Percentiles rank a stretch among this genome's conserved stretches.
phyloP scores from a whole-genome alignment of 176 grass and related monocot genomes.

The Oryza nivara region DNA sequence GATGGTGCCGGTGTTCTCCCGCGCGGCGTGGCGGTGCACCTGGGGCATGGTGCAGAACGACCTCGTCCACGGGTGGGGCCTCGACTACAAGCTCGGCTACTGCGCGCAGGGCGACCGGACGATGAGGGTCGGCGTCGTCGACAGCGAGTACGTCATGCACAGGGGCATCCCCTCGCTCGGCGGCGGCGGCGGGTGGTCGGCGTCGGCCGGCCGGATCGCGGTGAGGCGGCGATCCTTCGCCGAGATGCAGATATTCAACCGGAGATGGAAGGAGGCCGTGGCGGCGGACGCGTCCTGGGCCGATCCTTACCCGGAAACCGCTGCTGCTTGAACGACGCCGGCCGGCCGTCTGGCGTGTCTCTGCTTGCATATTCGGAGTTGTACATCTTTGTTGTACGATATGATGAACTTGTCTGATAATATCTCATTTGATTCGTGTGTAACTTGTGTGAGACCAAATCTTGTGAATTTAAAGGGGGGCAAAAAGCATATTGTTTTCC shows the following conservation, averaged over 20 bases:
- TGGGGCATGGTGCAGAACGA: conserved; percentile 98
- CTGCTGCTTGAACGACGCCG: too few relatives aligned
- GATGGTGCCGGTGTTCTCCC: conserved; percentile 94
- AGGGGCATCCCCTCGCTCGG: conserved; percentile 72
- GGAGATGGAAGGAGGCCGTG: conserved; percentile 72
- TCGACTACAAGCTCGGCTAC: conserved; percentile 91
- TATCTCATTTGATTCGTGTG: too few relatives aligned
- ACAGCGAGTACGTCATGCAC: conserved; percentile 83
- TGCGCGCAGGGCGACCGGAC: conserved; percentile 80
- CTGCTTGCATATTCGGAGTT: too few relatives aligned
- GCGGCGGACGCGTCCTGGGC: conserved; percentile 69
- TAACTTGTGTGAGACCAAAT: too few relatives aligned
- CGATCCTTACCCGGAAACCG: conserved; percentile 56
- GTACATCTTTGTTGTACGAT: too few relatives aligned
- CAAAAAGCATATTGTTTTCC: too few relatives aligned
- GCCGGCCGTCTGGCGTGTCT: too few relatives aligned
- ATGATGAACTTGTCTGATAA: too few relatives aligned
- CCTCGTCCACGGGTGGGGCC: conserved; percentile 85
- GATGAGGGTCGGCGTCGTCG: conserved; percentile 73
- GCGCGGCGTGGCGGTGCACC: conserved; percentile 68
- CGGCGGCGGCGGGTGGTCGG: conserved; percentile 23
- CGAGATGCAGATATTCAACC: conserved; percentile 66
- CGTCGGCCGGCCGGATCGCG: conserved; percentile 34
- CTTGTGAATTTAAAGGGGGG: too few relatives aligned
- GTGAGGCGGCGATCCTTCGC: conserved; percentile 74